Base-by-base conservation (phyloP, 2,329 filamentous ascomycete genomes). In the Pseudopithomyces maydicus region DNA sequence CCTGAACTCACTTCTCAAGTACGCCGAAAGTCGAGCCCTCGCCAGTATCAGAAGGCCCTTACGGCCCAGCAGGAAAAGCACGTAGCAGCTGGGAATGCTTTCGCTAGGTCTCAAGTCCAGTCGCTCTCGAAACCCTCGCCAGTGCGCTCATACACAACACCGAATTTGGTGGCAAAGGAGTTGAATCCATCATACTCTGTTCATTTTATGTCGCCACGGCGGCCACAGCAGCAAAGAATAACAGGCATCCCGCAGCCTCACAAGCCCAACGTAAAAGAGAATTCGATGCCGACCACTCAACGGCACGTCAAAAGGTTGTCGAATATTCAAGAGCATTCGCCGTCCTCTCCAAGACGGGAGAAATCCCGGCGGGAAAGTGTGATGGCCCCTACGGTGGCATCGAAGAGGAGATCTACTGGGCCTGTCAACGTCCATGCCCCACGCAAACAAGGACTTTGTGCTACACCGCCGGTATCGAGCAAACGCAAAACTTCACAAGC, bases 61-160 rank as follows among this genome's bases (percentile, higher is more conserved):
- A 61, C 61, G 23, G 41, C 59, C 35, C 57, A 64, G 22, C 61
- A 68, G 39, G 52, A 55, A n/a, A 71, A 61, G 48, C 54, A 61
- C 19, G 62, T 64, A 22, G 55, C 49, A 2, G 63, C 63, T n/a
- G 57, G 58, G 15, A 58, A 59, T 17, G 57, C 64, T 1, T 65
- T 65, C 44, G 57, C 55, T 20, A 54, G 33, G 22, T 22, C 44
- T 2, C 45, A 20, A 14, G 36, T 52, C 11, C 47, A 39, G 19
- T 61, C 65, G 17, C 59, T 62, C 12, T 58, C 58, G 3, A 68
- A 61, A 46, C 20, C 52, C 7, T 60, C 65, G 44, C 44, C 45
- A 10, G 35, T 65, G n/a, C 64, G 69, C 32, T 73, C 72, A 54
- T 61, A 66, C 7, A 74, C 71, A 15, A 72, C 70, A 22, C 64